Percentiles rank a stretch among this genome's conserved stretches.
These are phyloP conservation scores for Curvularia hawaiiensis DNA, from an alignment of 2,329 filamentous ascomycete species.

Conservation along the genomic window DNA sequence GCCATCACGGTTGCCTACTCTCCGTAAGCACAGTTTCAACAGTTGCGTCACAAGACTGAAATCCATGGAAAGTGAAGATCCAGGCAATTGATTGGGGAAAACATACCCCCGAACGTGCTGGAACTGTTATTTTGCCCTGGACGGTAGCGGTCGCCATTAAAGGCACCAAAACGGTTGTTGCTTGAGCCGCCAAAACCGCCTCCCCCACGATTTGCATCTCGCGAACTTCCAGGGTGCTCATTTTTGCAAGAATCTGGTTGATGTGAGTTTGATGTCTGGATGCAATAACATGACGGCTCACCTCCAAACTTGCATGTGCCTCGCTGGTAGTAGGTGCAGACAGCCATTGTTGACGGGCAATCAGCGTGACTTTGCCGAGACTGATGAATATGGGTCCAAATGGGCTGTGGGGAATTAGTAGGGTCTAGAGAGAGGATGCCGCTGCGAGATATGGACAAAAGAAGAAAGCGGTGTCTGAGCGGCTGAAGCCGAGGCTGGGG, in stretches of 20 bases:
- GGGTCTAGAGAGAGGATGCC: constrained; percentile 9
- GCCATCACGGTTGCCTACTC: constrained; percentile 24
- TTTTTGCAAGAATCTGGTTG: constrained; percentile 61
- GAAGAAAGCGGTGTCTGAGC: constrained; percentile 10
- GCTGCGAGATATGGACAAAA: constrained; percentile 10
- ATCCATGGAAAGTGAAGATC: background rate
- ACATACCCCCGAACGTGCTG: constrained; percentile 49
- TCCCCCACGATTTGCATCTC: constrained; percentile 33
- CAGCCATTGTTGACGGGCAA: constrained; percentile 39
- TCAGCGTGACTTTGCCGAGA: background rate
- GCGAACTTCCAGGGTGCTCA: constrained; percentile 60
- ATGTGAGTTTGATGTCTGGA: constrained; percentile 14
- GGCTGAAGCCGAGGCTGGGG: constrained; percentile 14
- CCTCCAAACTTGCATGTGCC: constrained; percentile 70
- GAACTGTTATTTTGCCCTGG: constrained; percentile 35
- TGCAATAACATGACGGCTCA: constrained; percentile 43
- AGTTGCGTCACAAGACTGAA: background rate
- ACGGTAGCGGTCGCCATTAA: constrained; percentile 41
- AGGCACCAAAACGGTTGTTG: constrained; percentile 62
- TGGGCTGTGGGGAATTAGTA: constrained; percentile 23
- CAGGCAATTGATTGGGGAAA: background rate
- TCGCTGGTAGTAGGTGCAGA: constrained; percentile 70
- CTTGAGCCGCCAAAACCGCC: constrained; percentile 33
- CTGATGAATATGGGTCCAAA: constrained; percentile 6
- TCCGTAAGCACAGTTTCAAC: background rate